Evolutionary conservation across 2,329 filamentous ascomycete species (phyloP).

Genomic region (Plenodomus lindquistii): DNA sequence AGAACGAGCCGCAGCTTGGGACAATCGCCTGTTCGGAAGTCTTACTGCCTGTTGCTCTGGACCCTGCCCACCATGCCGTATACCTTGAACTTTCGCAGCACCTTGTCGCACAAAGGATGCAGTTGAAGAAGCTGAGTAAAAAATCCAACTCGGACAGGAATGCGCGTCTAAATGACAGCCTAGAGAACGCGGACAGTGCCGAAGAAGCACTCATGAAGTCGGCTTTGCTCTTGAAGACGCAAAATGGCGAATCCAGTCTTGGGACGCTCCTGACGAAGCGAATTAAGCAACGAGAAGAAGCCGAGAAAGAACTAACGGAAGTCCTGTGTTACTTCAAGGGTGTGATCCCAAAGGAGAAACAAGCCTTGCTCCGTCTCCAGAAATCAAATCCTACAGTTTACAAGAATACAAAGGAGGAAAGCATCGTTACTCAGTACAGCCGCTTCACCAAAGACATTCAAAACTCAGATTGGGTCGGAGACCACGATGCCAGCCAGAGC

Average conservation of each 20-base stretch:
- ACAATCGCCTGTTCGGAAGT: constrained; percentile 51
- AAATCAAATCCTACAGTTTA: not conserved
- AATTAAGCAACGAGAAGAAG: constrained; percentile 13
- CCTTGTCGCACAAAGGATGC: constrained; percentile 56
- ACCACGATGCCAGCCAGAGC: constrained; percentile 14
- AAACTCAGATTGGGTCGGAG: constrained; percentile 25
- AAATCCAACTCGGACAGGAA: constrained; percentile 44
- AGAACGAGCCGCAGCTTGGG: constrained; percentile 38
- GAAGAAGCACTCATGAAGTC: constrained; percentile 59
- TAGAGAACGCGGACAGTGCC: constrained; percentile 51
- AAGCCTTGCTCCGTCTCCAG: not conserved
- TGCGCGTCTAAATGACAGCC: constrained; percentile 49
- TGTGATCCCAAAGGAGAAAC: constrained; percentile 4
- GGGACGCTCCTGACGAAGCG: constrained; percentile 17
- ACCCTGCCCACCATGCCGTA: constrained; percentile 54
- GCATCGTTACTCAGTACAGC: constrained; percentile 16
- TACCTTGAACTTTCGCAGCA: constrained; percentile 62
- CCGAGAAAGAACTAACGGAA: constrained; percentile 13
- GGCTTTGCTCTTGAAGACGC: constrained; percentile 32
- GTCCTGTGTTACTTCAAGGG: constrained; percentile 22
- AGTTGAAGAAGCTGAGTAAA: constrained; percentile 45
- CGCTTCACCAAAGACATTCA: constrained; percentile 23
- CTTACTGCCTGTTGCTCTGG: constrained; percentile 50
- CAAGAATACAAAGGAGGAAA: not conserved
- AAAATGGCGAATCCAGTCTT: constrained; percentile 16